Percentiles rank a stretch among this genome's conserved stretches.
These are phyloP conservation scores for Arthrobotrys sinensis DNA, from an alignment of 2,329 filamentous ascomycete species.

Conservation along the genomic window DNA sequence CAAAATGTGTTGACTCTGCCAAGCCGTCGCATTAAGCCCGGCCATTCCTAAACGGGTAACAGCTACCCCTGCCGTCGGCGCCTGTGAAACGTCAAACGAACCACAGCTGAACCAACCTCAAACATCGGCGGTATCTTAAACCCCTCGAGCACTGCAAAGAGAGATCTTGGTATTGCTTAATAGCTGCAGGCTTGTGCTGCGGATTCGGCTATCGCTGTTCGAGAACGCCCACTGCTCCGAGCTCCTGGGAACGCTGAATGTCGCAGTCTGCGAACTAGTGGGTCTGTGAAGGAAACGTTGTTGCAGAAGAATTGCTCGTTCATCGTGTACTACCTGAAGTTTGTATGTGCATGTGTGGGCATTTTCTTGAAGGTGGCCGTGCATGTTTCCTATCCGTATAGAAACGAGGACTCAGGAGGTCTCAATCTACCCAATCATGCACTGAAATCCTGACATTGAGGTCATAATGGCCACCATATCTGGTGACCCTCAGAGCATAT, in stretches of 20 bases:
- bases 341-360: background rate
- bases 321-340: background rate
- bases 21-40: conserved; percentile 53
- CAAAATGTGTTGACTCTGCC: conserved; percentile 51
- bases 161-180: conserved; percentile 22
- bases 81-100: conserved; percentile 60
- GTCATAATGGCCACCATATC: conserved; percentile 31
- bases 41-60: conserved; percentile 48
- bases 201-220: conserved; percentile 57
- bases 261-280: conserved; percentile 43
- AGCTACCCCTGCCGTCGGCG: conserved; percentile 43
- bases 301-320: conserved; percentile 43
- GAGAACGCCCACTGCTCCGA: conserved; percentile 31
- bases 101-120: conserved; percentile 54
- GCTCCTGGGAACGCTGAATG: conserved; percentile 55
- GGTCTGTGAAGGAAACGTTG: conserved; percentile 37
- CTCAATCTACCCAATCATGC: conserved; percentile 37
- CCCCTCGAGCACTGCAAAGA: conserved; percentile 15
- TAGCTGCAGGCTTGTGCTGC: conserved; percentile 21
- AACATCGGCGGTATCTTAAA: conserved; percentile 52
- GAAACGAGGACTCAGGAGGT: conserved; percentile 51
- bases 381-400: conserved; percentile 27
- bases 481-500: conserved; percentile 28
- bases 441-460: conserved; percentile 25
- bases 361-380: conserved; percentile 18